Evolutionary conservation across 352 stramenopile genomes (phyloP).

Genomic region (Phytophthora crassamura): DNA sequence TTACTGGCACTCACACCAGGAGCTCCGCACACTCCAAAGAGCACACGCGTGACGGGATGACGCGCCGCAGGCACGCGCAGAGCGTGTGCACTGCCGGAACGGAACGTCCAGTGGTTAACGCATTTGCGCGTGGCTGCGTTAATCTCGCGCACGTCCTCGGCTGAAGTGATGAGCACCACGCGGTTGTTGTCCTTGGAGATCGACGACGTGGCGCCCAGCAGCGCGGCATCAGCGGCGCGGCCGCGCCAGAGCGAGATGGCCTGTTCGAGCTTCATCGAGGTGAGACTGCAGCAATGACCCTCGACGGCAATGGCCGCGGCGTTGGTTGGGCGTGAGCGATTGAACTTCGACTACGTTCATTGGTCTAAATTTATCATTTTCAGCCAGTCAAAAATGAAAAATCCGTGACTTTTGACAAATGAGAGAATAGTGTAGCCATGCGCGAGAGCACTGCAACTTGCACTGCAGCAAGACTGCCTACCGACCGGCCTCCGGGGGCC

Average conservation of each 20-base stretch:
- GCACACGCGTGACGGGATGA: constrained; percentile 58
- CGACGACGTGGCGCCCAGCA: constrained; percentile 52
- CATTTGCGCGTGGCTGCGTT: constrained; percentile 69
- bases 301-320: neutral
- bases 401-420: constrained; percentile 19
- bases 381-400: constrained; percentile 22
- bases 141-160: constrained; percentile 73
- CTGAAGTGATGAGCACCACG: constrained; percentile 68
- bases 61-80: constrained; percentile 61
- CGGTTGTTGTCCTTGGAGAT: constrained; percentile 59
- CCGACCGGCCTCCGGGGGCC: no score
- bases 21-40: constrained; percentile 62
- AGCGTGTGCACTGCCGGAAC: constrained; percentile 51
- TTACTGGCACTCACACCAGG: constrained; percentile 47
- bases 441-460: neutral
- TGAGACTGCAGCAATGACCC: constrained; percentile 5
- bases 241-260: constrained; percentile 69
- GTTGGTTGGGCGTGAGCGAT: constrained; percentile 40
- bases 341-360: neutral
- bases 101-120: constrained; percentile 82
- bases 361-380: constrained; percentile 8
- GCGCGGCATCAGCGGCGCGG: constrained; percentile 52
- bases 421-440: neutral
- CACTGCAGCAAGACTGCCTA: no score
- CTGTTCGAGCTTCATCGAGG: constrained; percentile 74